Base-by-base conservation (phyloP, 1,139 yeast species). In the Pichiaceae sp. region DNA sequence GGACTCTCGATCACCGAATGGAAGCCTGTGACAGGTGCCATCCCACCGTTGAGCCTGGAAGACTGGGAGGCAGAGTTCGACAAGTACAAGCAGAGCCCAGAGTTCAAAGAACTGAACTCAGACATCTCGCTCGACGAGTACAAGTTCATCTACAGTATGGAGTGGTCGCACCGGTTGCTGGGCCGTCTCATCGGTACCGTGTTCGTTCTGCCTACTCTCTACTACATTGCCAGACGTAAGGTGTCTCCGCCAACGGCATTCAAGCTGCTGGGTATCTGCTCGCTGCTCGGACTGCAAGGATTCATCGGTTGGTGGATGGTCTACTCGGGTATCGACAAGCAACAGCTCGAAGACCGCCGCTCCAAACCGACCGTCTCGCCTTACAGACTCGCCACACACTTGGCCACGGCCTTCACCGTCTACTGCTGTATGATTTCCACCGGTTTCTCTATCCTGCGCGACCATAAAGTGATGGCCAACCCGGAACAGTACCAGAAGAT, bases 301-400 rank as follows among this genome's bases (percentile, higher is more conserved):
- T 81, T 80, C 38, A 82, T 93, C 49, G 98, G 98, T 28, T 93
- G 98, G 98, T 93, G 99, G 99, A 93, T 93, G 99, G 98, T 93
- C 40, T 79, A 83, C 52, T 85, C 96, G 5, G 99, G 99, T 31
- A 70, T 93, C 44, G 95, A 89, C 55, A 82, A 83, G 54, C 72
- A 81, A 36, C 80, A 82, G 52, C 64, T 93, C 40, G 73, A 73
- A 24, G 95, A 83, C 49, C 74, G 95, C 54, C 81, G 74, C 33
- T 78, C 95, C 1, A 83, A 81, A 50, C 99, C 99, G 14, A 86
- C 98, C 0, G 99, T 93, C 2, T 85, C 96, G 5, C 98, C 85
- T 55, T 93, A 93, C 57, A 72, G 98, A 56, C 69, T 93, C 41
- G 89, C 98, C 3, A 80, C 97, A 1, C 98, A 93, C 60, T 67